Evolutionary conservation across 163 green algal genomes (phyloP), one percentile per base, ranked within the genome.

Genomic region (Prototheca stagnorum): DNA sequence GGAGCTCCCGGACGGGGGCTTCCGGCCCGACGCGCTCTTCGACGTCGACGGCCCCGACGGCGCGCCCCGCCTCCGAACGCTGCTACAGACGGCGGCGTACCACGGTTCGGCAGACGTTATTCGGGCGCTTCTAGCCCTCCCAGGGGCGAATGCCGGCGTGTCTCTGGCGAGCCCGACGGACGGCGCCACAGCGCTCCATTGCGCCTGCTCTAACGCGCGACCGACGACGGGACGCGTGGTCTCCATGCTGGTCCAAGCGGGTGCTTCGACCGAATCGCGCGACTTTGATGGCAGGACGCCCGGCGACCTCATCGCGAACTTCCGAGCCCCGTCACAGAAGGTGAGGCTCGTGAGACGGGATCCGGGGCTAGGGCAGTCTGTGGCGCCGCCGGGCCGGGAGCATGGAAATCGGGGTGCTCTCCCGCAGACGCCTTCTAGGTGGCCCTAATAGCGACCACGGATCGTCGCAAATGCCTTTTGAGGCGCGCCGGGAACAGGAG

Each of bases 181-280:
- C 15, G 37, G 40, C 23, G 33, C 21, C 24, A 62, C 47, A 8
- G 35, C 54, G 0, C 34, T 62, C 8, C 54, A 62, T 25, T 40
- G 39, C 25, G 54, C 54, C 24, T 62, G 54, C 54, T 39, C 21
- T 25, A 33, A 21, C n/a, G 25, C 34, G 12, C 36, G 35, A 16
- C 37, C 25, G 33, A 33, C 22, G 26, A 56, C 33, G 2, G 25
- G 39, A 0, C 33, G 40, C 20, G 39, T 47, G 16, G 47, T 62
- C 4, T 20, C 39, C 5, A 19, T 49, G 31, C 40, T 62, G 20
- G 26, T 62, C 21, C 12, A 15, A 4, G 47, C 23, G 1, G 54
- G 54, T 3, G 54, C 54, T 4, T 16, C 33, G 19, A 33, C 26
- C 23, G 1, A n/a, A 11, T 8, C 35, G 3, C 17, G n/a, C 7